A percentile compares a stretch with the other conserved stretches of the same genome.
Evolutionary conservation across 1,139 yeast genomes (phyloP).

Genomic region (Candida sanyaensis): DNA sequence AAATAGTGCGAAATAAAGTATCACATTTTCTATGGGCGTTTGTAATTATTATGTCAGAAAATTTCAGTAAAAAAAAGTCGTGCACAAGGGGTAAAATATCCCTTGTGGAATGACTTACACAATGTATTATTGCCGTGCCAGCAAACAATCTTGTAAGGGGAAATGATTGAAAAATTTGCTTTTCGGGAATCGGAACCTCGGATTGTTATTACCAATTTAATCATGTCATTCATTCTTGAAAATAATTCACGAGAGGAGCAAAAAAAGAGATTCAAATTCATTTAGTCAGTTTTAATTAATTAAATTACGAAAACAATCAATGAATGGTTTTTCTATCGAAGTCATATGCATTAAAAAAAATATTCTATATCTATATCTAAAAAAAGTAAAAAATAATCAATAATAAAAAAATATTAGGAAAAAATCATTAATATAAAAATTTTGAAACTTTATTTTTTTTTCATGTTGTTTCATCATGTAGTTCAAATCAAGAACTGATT

Average conservation of each 20-base stretch:
- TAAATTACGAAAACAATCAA: too few relatives aligned
- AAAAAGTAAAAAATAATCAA: neutral
- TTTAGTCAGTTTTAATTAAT: too few relatives aligned
- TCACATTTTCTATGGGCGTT: neutral
- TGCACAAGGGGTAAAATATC: neutral
- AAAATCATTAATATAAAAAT: neutral
- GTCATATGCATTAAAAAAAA: slow-evolving; percentile 1
- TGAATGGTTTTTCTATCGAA: neutral
- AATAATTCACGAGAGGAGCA: too few relatives aligned
- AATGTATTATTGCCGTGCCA: neutral
- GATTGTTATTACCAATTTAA: neutral
- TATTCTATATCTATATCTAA: slow-evolving; percentile 3
- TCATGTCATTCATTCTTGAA: neutral
- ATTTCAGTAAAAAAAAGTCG: neutral
- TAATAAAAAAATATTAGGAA: neutral
- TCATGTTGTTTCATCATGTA: neutral
- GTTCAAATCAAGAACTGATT: neutral
- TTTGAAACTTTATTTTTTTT: neutral
- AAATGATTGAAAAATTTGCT: neutral
- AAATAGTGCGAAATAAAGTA: neutral
- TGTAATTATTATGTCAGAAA: slow-evolving; percentile 1
- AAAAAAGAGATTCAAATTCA: too few relatives aligned
- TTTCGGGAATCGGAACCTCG: neutral
- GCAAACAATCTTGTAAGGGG: slow-evolving; percentile 1
- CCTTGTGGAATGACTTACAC: neutral